A percentile compares a stretch with the other conserved stretches of the same genome.
phyloP scores from a whole-genome alignment of 768 basidiomycete species.

The Lentinula raphanica region DNA sequence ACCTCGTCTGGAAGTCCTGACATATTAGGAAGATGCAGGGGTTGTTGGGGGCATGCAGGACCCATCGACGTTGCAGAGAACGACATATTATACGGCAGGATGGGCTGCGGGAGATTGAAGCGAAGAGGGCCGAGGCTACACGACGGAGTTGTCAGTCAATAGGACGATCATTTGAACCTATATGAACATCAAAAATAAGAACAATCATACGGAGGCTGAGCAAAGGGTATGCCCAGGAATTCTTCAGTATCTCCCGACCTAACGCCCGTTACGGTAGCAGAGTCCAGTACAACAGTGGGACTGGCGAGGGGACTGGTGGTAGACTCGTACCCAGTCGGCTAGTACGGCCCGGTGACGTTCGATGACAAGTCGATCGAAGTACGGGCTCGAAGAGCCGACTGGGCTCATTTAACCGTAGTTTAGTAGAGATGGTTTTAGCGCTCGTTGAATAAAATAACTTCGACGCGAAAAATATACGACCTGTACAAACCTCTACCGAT shows the following conservation, averaged over 20 bases:
- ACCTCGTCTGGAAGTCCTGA: constrained; percentile 29
- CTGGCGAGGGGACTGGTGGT: constrained; percentile 1
- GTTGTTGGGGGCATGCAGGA: constrained; percentile 43
- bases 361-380: too few relatives aligned
- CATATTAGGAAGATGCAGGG: constrained; percentile 27
- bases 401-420: too few relatives aligned
- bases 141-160: background rate
- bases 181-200: background rate
- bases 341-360: too few relatives aligned
- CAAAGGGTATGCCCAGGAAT: constrained; percentile 54
- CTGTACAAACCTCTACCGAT: too few relatives aligned
- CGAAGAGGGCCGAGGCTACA: constrained; percentile 32
- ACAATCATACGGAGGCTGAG: constrained; percentile 43
- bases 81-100: constrained; percentile 28
- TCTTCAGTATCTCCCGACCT: constrained; percentile 27
- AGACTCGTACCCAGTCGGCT: too few relatives aligned
- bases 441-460: too few relatives aligned
- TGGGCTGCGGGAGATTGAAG: constrained; percentile 36
- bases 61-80: constrained; percentile 36
- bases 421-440: too few relatives aligned
- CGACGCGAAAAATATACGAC: too few relatives aligned
- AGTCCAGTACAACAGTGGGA: constrained; percentile 37
- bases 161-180: too few relatives aligned
- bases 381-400: too few relatives aligned
- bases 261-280: constrained; percentile 38